Evolutionary conservation across 352 stramenopile genomes (phyloP).

Genomic region (Pythium pectinolyticum): DNA sequence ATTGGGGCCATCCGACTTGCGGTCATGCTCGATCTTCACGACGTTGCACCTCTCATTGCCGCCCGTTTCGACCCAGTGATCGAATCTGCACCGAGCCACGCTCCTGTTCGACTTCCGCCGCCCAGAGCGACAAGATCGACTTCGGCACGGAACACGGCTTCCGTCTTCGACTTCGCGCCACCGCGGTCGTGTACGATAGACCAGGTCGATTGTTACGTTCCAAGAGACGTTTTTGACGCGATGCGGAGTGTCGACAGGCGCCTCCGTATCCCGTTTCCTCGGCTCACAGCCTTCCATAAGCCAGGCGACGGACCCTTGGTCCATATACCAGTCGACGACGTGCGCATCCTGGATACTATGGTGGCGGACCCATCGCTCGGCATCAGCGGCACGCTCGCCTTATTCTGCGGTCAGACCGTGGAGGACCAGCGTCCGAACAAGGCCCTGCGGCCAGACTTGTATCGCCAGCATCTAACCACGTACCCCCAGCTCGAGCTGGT

Average conservation of each 20-base stretch:
- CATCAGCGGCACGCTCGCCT: slow-evolving; percentile 4
- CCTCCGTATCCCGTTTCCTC: not conserved
- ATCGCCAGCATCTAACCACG: slow-evolving; percentile 10
- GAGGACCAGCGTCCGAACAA: slow-evolving; percentile 19
- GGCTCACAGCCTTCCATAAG: not conserved
- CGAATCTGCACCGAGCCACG: not conserved
- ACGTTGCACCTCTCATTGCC: not conserved
- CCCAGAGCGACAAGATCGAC: not conserved
- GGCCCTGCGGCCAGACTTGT: slow-evolving; percentile 7
- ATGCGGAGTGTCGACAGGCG: not conserved
- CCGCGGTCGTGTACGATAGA: not conserved
- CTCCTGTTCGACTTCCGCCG: not conserved
- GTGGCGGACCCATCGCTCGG: slow-evolving; percentile 1
- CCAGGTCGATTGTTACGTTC: not conserved
- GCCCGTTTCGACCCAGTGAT: not conserved
- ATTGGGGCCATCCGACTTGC: too few relatives aligned
- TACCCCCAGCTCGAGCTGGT: slow-evolving; percentile 17
- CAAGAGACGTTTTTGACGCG: not conserved
- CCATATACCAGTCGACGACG: not conserved
- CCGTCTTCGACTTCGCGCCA: not conserved
- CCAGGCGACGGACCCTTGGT: too few relatives aligned
- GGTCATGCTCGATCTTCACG: not conserved
- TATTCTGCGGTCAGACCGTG: slow-evolving; percentile 14
- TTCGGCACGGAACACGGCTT: not conserved
- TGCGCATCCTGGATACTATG: slow-evolving; percentile 16